Evolutionary conservation across 106 monocot species (phyloP).

Genomic region (Acanthochlamys bracteata): DNA sequence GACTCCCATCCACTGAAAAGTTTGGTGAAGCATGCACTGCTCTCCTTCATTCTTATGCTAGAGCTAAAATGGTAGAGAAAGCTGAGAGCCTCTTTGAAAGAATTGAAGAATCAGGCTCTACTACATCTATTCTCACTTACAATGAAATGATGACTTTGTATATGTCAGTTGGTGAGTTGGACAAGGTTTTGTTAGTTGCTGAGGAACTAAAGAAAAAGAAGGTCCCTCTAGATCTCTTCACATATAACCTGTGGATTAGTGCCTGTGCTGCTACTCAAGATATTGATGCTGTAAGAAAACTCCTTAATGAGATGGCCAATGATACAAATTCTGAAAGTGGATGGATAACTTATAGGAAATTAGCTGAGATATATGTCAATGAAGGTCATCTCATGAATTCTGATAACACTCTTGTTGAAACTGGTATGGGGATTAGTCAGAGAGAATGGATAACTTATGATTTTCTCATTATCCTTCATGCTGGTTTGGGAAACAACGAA

Average conservation of each 20-base stretch:
- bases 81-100: conserved; percentile 65
- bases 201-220: conserved; percentile 55
- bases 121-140: conserved; percentile 30
- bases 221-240: conserved; percentile 67
- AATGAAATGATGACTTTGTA: conserved; percentile 99
- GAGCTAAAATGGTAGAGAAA: conserved; percentile 54
- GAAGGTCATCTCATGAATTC: conserved; percentile 29
- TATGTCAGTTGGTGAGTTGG: conserved; percentile 68
- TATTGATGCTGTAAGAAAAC: conserved; percentile 44
- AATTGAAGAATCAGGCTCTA: conserved; percentile 44
- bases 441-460: conserved; percentile 85
- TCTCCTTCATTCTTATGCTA: conserved; percentile 78
- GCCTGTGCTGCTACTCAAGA: conserved; percentile 56
- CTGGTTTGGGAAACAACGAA: conserved; percentile 58
- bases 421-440: conserved; percentile 37
- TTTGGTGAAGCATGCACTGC: conserved; percentile 61
- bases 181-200: conserved; percentile 53
- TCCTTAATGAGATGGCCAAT: conserved; percentile 65
- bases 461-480: conserved; percentile 70
- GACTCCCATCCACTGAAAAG: conserved; percentile 58
- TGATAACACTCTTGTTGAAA: conserved; percentile 39
- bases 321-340: conserved; percentile 33
- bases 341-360: conserved; percentile 48
- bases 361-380: conserved; percentile 56
- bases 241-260: conserved; percentile 89